Evolutionary conservation across 2,329 filamentous ascomycete species (phyloP).

Genomic region (Epichloe gansuensis): DNA sequence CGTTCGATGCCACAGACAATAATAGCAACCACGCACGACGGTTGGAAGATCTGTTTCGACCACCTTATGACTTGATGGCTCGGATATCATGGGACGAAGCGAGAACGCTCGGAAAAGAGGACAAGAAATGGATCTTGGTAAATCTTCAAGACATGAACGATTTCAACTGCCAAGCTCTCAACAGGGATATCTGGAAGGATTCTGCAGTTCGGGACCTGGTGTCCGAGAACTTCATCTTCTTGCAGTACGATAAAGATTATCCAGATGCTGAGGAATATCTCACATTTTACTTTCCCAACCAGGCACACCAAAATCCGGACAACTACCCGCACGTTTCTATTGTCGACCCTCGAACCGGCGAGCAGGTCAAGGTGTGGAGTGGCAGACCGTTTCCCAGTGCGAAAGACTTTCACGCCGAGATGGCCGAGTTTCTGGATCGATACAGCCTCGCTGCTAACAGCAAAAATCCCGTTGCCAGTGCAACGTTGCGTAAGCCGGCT

Average conservation of each 20-base stretch:
- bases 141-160: conserved; percentile 90
- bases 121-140: conserved; percentile 88
- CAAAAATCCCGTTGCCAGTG: conserved; percentile 81
- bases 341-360: conserved; percentile 86
- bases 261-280: conserved; percentile 67
- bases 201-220: conserved; percentile 65
- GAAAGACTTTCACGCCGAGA: conserved; percentile 75
- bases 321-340: conserved; percentile 95
- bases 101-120: conserved; percentile 71
- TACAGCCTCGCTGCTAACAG: conserved; percentile 82
- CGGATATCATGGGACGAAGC: conserved; percentile 72
- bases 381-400: conserved; percentile 66
- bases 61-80: conserved; percentile 82
- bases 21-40: conserved; percentile 58
- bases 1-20: conserved; percentile 29
- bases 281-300: conserved; percentile 72
- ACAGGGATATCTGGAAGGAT: conserved; percentile 95
- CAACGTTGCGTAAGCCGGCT: conserved; percentile 48
- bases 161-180: conserved; percentile 89
- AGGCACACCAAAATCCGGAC: conserved; percentile 64
- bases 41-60: conserved; percentile 83
- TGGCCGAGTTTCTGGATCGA: conserved; percentile 92
- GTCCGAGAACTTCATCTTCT: conserved; percentile 85
- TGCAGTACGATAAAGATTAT: conserved; percentile 87
- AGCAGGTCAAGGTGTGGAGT: conserved; percentile 95